Base-by-base conservation (phyloP, 2,329 filamentous ascomycete species). In the Phialocephala subalpina region DNA sequence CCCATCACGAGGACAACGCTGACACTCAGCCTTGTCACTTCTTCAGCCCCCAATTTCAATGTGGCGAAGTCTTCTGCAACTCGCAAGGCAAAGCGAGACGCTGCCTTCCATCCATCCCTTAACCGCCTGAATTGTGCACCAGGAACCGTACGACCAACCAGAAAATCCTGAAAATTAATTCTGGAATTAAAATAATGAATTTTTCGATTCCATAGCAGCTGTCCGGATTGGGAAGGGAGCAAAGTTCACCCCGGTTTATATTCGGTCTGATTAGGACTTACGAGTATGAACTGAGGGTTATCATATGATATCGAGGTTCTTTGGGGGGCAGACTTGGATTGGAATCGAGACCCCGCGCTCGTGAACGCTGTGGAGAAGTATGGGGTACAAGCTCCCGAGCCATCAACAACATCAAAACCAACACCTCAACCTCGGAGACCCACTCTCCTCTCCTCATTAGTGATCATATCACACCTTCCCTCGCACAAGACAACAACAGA, bases 11-110 rank as follows among this genome's bases (percentile, higher is more conserved):
- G 64, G 64, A 63, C 64, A 45, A 49, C 40, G 38, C 16, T 56
- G 55, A 58, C 38, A 65, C 63, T 65, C 63, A 65, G 63, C 63
- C 63, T 62, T 65, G 63, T 60, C 27, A 12, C 22, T 9, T 45
- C 36, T 53, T 40, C 25, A 42, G 38, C 60, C 60, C 56, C 56
- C 60, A 45, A 52, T 52, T n/a, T 12, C 20, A 9, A 27, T 20
- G 45, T 49, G 45, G 33, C 38, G 45, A 38, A 55, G n/a, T 35
- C 8, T 18, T 16, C 11, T 6, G 45, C 8, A 20, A 38, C 7
- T 14, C 7, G 38, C 18, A 42, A 42, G 35, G 7, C 18, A 42
- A 42, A 14, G 38, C 40, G 16, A n/a, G 6, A n/a, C 40, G 40
- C 40, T 42, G 12, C 40, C 42, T 47, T 49, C 45, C 45, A 49